These are phyloP conservation scores for Aspergillus arachidicola DNA, from an alignment of 2,329 filamentous ascomycete species.

Conservation along the genomic window DNA sequence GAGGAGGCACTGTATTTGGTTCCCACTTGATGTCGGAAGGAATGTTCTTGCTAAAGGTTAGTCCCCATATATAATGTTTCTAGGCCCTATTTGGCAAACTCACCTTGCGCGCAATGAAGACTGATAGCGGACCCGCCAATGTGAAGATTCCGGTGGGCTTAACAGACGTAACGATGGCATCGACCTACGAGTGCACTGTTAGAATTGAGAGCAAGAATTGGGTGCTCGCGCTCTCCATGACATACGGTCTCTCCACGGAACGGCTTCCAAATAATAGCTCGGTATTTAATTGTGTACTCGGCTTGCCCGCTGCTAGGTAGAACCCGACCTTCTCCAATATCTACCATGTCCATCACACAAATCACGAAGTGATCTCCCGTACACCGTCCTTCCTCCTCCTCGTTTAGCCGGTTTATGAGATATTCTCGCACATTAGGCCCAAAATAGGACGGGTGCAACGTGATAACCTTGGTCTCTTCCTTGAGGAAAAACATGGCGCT, in stretches of 20 bases:
- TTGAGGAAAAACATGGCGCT: slow-evolving; percentile 93
- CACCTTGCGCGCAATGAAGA: slow-evolving; percentile 69
- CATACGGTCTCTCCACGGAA: slow-evolving; percentile 97
- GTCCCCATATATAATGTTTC: slow-evolving; percentile 5
- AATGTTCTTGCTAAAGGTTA: slow-evolving; percentile 56
- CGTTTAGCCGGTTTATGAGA: slow-evolving; percentile 83
- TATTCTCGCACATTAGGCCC: slow-evolving; percentile 90
- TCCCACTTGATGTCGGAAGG: slow-evolving; percentile 92
- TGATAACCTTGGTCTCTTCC: slow-evolving; percentile 92
- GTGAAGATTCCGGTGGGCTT: slow-evolving; percentile 83
- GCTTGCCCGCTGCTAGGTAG: slow-evolving; percentile 88
- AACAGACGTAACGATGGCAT: slow-evolving; percentile 89
- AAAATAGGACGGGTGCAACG: slow-evolving; percentile 95
- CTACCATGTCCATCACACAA: slow-evolving; percentile 94
- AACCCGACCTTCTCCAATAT: slow-evolving; percentile 91
- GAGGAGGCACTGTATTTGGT: slow-evolving; percentile 91
- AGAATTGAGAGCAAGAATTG: slow-evolving; percentile 24
- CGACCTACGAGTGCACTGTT: slow-evolving; percentile 64
- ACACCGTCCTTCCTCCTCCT: slow-evolving; percentile 93
- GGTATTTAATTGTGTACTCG: slow-evolving; percentile 92
- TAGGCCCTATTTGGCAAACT: slow-evolving; percentile 36
- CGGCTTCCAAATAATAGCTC: slow-evolving; percentile 94
- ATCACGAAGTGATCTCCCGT: slow-evolving; percentile 97
- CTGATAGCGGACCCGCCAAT: slow-evolving; percentile 50
- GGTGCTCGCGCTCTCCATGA: slow-evolving; percentile 20